Conservation (phyloP, 2,329 filamentous ascomycete genomes). For the Alternaria sp. region DNA sequence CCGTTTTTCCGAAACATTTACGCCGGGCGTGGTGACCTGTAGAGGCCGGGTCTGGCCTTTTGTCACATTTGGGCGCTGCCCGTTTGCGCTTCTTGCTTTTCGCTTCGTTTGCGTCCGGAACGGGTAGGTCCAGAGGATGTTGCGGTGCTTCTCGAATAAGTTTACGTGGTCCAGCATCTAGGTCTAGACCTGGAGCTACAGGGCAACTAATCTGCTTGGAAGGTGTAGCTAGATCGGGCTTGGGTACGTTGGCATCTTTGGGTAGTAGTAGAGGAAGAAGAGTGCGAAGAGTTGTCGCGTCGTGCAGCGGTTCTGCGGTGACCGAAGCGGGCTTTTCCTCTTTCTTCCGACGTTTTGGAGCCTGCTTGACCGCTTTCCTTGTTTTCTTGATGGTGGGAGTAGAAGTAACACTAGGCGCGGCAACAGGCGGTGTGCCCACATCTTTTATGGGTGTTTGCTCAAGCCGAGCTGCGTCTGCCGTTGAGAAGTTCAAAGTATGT, state of each 20-base stretch:
- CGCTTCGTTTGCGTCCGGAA: not conserved
- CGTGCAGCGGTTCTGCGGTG: not conserved
- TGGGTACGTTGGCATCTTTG: not conserved
- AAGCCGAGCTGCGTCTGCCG: not conserved
- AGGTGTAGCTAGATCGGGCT: not conserved
- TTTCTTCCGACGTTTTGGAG: not conserved
- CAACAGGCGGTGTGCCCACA: not conserved
- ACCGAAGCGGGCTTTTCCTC: not conserved
- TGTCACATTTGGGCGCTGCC: too few relatives aligned
- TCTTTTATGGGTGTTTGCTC: not conserved
- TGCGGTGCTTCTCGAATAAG: not conserved
- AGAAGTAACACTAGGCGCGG: not conserved
- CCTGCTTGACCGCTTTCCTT: not conserved
- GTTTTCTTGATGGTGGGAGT: not conserved
- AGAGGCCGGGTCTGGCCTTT: not conserved
- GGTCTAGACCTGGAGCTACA: not conserved
- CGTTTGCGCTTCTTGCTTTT: not conserved
- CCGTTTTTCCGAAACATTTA: not conserved
- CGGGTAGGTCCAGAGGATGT: not conserved
- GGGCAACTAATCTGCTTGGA: not conserved
- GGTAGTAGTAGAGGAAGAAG: not conserved
- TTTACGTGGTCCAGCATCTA: not conserved
- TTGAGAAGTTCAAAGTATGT: not conserved
- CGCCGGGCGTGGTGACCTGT: not conserved
- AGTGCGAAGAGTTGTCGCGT: not conserved